Evolutionary conservation across 2,329 filamentous ascomycete genomes (phyloP).

Genomic region (Fulvia fulva): DNA sequence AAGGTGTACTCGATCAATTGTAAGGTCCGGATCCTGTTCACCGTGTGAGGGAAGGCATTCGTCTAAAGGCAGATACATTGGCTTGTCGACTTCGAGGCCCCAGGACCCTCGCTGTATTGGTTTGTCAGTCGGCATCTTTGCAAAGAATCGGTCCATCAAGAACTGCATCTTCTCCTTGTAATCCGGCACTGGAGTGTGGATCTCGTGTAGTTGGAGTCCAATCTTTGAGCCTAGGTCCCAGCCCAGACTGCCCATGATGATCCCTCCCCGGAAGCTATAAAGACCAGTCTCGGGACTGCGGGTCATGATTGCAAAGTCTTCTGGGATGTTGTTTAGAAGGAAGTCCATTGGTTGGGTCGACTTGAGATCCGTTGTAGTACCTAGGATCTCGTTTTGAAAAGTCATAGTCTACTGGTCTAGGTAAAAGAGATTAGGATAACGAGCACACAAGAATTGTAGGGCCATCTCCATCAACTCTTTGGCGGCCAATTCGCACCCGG

Average conservation of each 20-base stretch:
- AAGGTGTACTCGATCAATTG: constrained; percentile 59
- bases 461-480: constrained; percentile 87
- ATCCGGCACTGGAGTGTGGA: constrained; percentile 72
- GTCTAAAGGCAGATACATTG: constrained; percentile 69
- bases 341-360: constrained; percentile 63
- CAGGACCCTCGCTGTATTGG: constrained; percentile 82
- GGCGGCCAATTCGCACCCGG: constrained; percentile 72
- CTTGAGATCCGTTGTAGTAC: constrained; percentile 58
- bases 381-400: constrained; percentile 67
- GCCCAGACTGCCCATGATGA: constrained; percentile 74
- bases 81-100: constrained; percentile 72
- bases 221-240: constrained; percentile 77
- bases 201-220: constrained; percentile 63
- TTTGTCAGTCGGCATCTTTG: constrained; percentile 67
- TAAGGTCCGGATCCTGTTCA: constrained; percentile 55
- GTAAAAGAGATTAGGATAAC: constrained; percentile 73
- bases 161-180: constrained; percentile 86
- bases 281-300: constrained; percentile 66
- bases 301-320: constrained; percentile 76
- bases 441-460: constrained; percentile 70
- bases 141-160: constrained; percentile 84
- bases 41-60: constrained; percentile 62
- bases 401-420: constrained; percentile 52
- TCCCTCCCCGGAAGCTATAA: constrained; percentile 70
- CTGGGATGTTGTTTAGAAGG: constrained; percentile 72